A percentile compares a stretch with the other conserved stretches of the same genome.
Evolutionary conservation across 1,284 basidiomycete genomes (phyloP).

Genomic region (Exobasidium cylindrosporum): DNA sequence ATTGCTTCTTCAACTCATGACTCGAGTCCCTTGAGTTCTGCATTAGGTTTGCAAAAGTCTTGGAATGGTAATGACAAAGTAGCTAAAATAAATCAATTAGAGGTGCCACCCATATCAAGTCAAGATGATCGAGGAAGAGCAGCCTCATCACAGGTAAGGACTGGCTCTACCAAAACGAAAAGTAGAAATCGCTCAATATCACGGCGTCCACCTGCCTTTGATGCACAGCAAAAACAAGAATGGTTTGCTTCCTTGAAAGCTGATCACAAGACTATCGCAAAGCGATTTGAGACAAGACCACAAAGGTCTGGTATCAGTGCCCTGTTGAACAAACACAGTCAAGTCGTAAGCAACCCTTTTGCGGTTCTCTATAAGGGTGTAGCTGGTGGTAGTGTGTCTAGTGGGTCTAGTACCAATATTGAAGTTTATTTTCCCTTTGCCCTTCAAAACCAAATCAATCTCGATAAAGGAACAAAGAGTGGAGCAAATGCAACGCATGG

Average conservation of each 20-base stretch:
- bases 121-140: neutral
- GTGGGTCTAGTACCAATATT: constrained; percentile 61
- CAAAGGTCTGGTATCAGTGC: constrained; percentile 31
- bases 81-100: neutral
- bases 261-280: constrained; percentile 22
- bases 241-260: constrained; percentile 30
- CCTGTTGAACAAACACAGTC: constrained; percentile 30
- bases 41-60: neutral
- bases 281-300: constrained; percentile 29
- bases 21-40: neutral
- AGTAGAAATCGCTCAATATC: neutral
- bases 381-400: constrained; percentile 45
- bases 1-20: constrained; percentile 9
- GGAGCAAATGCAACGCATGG: constrained; percentile 31
- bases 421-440: constrained; percentile 86
- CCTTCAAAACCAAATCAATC: constrained; percentile 39
- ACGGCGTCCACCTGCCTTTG: neutral
- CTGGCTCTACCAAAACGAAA: neutral
- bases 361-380: constrained; percentile 57
- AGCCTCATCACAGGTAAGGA: neutral
- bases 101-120: neutral
- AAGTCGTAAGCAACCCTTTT: constrained; percentile 55
- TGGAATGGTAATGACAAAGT: neutral
- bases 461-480: constrained; percentile 11
- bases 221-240: constrained; percentile 16